Evolutionary conservation across 108 stramenopile species (phyloP).

Genomic region (Conticribra guillardii): DNA sequence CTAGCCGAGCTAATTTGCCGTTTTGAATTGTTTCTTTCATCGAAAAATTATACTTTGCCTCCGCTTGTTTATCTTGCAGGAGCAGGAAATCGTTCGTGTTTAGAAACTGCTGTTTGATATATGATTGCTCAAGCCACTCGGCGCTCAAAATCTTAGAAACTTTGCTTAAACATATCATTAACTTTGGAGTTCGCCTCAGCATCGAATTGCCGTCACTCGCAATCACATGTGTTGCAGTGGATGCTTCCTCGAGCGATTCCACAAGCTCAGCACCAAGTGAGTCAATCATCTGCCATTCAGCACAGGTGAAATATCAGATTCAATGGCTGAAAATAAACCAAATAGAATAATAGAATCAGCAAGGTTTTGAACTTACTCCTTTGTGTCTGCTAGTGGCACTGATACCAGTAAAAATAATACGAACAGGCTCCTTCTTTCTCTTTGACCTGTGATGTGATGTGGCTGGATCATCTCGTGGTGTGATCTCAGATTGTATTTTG

Average conservation of each 20-base stretch:
- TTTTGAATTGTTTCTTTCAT: slow-evolving; percentile 55
- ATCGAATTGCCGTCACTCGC: slow-evolving; percentile 47
- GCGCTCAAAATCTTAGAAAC: slow-evolving; percentile 56
- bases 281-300: slow-evolving; percentile 42
- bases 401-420: slow-evolving; percentile 49
- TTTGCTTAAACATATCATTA: slow-evolving; percentile 65
- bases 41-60: slow-evolving; percentile 55
- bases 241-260: slow-evolving; percentile 56
- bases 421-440: slow-evolving; percentile 1
- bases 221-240: slow-evolving; percentile 60
- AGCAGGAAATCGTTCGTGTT: slow-evolving; percentile 42
- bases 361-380: slow-evolving; percentile 2
- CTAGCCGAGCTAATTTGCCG: slow-evolving; percentile 38
- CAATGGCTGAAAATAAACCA: background rate
- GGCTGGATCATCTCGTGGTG: background rate
- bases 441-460: background rate
- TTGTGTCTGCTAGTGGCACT: slow-evolving; percentile 18
- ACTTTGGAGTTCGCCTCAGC: slow-evolving; percentile 66
- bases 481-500: background rate
- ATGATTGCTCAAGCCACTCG: slow-evolving; percentile 65
- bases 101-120: slow-evolving; percentile 33
- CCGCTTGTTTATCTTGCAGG: slow-evolving; percentile 51
- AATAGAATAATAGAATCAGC: background rate
- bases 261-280: slow-evolving; percentile 57
- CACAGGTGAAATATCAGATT: background rate